phyloP scores from a whole-genome alignment of 2,329 filamentous ascomycete genomes.

The Colletotrichum caudatum region DNA sequence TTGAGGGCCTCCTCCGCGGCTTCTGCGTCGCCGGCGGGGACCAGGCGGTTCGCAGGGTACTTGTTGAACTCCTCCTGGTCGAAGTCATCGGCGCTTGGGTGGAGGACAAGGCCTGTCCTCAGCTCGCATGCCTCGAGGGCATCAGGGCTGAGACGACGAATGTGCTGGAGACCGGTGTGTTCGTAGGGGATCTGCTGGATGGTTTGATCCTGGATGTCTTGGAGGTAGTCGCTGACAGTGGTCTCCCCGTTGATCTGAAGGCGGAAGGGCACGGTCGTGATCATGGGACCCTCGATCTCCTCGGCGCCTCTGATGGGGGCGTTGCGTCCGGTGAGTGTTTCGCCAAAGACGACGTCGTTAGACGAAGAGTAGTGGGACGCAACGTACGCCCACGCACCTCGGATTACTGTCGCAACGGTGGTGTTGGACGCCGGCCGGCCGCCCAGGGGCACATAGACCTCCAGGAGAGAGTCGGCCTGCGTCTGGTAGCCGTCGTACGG shows the following conservation, averaged over 20 bases:
- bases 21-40: slow-evolving; percentile 67
- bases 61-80: slow-evolving; percentile 49
- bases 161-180: slow-evolving; percentile 72
- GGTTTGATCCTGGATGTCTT: slow-evolving; percentile 67
- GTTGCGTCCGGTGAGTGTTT: slow-evolving; percentile 69
- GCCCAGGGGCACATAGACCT: slow-evolving; percentile 61
- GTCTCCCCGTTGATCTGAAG: slow-evolving; percentile 58
- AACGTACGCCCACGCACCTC: slow-evolving; percentile 70
- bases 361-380: slow-evolving; percentile 65
- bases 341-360: slow-evolving; percentile 68
- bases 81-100: slow-evolving; percentile 55
- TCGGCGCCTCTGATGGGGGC: slow-evolving; percentile 61
- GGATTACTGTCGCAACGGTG: slow-evolving; percentile 67
- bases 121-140: slow-evolving; percentile 68
- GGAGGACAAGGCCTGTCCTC: slow-evolving; percentile 66
- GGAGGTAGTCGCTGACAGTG: slow-evolving; percentile 64
- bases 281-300: slow-evolving; percentile 70
- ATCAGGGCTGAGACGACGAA: slow-evolving; percentile 67
- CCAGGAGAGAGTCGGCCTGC: slow-evolving; percentile 64
- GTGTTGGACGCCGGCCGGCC: slow-evolving; percentile 53
- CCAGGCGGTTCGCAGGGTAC: slow-evolving; percentile 62
- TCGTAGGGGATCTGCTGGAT: slow-evolving; percentile 72
- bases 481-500: slow-evolving; percentile 62
- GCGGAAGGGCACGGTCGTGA: slow-evolving; percentile 69
- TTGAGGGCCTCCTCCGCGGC: slow-evolving; percentile 70